These are phyloP conservation scores for Trichoderma aggressivum DNA, from an alignment of 2,329 filamentous ascomycete species.

Conservation along the genomic window DNA sequence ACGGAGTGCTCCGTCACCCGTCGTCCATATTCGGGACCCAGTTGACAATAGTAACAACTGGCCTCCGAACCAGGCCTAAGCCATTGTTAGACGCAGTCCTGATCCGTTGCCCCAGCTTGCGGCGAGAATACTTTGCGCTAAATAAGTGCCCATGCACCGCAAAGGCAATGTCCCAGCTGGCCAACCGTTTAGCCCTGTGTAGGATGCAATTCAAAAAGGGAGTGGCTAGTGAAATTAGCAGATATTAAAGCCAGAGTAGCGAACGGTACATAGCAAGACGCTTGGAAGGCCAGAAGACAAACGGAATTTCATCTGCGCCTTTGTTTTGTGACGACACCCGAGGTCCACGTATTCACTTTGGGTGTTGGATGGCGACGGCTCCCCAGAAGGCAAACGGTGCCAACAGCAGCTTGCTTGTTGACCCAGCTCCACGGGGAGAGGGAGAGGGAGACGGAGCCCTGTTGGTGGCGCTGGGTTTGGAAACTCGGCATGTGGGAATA, in stretches of 20 bases:
- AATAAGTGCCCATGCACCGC: background rate
- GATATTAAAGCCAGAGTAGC: background rate
- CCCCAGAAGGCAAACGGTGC: background rate
- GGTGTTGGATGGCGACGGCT: background rate
- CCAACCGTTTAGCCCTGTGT: background rate
- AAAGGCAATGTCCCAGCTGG: background rate
- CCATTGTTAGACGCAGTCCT: slow-evolving; percentile 16
- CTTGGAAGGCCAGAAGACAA: background rate
- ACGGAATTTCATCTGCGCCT: background rate
- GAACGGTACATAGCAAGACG: background rate
- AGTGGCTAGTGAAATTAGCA: background rate
- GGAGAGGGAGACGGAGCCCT: background rate
- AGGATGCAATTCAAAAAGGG: background rate
- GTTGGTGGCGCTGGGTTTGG: slow-evolving; percentile 4
- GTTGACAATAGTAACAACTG: slow-evolving; percentile 19
- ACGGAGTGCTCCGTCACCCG: slow-evolving; percentile 11
- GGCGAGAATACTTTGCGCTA: background rate
- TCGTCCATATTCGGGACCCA: slow-evolving; percentile 1
- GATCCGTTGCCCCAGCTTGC: slow-evolving; percentile 12
- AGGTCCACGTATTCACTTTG: background rate
- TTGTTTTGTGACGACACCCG: background rate
- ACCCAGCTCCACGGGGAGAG: background rate
- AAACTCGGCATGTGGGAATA: background rate
- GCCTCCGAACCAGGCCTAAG: background rate
- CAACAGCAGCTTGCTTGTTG: background rate